Evolutionary conservation across 306 rosid species (phyloP), one percentile per base, ranked within the genome.

Genomic region (Dalbergia cochinchinensis): DNA sequence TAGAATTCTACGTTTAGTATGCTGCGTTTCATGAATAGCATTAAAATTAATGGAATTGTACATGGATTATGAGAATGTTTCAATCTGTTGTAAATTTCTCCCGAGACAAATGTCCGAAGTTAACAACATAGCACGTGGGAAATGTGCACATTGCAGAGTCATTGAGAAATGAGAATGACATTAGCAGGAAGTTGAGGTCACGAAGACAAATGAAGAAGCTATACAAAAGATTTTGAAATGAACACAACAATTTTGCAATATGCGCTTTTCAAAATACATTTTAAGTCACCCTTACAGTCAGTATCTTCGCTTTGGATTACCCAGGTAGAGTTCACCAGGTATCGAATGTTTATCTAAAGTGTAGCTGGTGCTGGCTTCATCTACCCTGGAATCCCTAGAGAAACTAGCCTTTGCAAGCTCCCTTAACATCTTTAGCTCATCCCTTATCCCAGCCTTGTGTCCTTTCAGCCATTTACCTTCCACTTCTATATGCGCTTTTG

Each of bases 361-460:
- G 51, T 89, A 91, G 83, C 93, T 86, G 39, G 90, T 80, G 69
- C 90, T 86, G 45, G 91, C 88, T 81, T 83, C 89, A 47, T 68
- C 87, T 54, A 42, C 78, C 68, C 60, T 77, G 14, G 74, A 69
- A 69, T 84, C 85, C 48, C 89, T 81, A 4, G 86, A 53, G 71
- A 89, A 89, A 69, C 93, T 87, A 76, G 93, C 96, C 77, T 65
- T 91, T 74, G 91, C 93, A 67, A 89, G 74, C 63, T 83, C 87
- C 81, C 92, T 84, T 59, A 91, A 78, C 82, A 85, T 85, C 82
- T 84, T 87, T 69, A 87, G 59, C 81, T 91, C 91, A 61, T 79
- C 80, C 39, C 70, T 88, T 2, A 62, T 78, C 48, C 82, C 90
- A 65, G 77, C 39, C 26, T 85, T 84, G 22, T 65, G 78, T 45